Percentiles rank a stretch among this genome's conserved stretches.
Evolutionary conservation across 441 rosid genomes (phyloP).

Genomic region (Macaranga tanarius): DNA sequence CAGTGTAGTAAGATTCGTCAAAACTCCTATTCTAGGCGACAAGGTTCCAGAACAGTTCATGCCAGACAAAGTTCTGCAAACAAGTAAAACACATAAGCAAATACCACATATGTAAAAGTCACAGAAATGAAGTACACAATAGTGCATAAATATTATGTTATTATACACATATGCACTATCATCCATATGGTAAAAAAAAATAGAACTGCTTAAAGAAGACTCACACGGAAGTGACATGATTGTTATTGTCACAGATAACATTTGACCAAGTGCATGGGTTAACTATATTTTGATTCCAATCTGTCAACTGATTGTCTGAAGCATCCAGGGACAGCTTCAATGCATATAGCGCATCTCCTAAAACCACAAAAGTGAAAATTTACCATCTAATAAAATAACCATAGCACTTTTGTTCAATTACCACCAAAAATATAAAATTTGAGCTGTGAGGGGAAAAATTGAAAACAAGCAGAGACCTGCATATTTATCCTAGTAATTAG

Average conservation of each 20-base stretch:
- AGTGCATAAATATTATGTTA: conserved; percentile 13
- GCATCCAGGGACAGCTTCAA: conserved; percentile 57
- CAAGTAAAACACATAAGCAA: conserved; percentile 20
- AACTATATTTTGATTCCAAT: conserved; percentile 86
- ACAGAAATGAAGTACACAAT: conserved; percentile 13
- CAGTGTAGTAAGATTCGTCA: conserved; percentile 65
- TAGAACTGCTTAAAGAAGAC: conserved; percentile 25
- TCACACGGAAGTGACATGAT: conserved; percentile 74
- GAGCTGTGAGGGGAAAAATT: neutral
- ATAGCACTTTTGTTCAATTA: conserved; percentile 18
- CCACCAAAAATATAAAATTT: conserved; percentile 3
- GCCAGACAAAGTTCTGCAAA: conserved; percentile 71
- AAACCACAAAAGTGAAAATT: conserved; percentile 27
- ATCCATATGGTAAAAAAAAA: neutral
- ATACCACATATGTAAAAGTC: neutral
- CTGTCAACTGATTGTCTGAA: conserved; percentile 48
- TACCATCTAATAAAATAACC: conserved; percentile 25
- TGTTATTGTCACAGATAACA: conserved; percentile 57
- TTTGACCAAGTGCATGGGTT: conserved; percentile 94
- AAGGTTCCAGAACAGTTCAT: conserved; percentile 74
- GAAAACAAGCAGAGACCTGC: neutral
- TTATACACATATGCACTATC: neutral
- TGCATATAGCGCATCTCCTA: conserved; percentile 81
- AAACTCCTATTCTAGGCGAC: conserved; percentile 62
- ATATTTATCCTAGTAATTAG: neutral